A percentile compares a stretch with the other conserved stretches of the same genome.
phyloP scores from a whole-genome alignment of 768 basidiomycete genomes.

The Boletus rubescentipes region DNA sequence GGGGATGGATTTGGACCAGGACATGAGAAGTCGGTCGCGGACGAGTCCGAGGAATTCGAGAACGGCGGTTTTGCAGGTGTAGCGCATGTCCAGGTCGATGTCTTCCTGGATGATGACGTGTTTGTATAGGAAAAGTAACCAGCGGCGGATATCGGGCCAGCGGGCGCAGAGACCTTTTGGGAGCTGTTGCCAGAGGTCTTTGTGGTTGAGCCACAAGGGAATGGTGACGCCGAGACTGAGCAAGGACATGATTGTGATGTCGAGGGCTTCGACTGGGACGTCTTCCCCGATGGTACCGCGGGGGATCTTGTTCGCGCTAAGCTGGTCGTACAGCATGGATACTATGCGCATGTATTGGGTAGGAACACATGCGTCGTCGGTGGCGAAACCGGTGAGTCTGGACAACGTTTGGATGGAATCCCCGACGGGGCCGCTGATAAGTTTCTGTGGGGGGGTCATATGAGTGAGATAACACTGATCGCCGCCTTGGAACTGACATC shows the following conservation, averaged over 20 bases:
- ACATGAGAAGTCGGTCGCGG: constrained; percentile 23
- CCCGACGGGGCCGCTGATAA: constrained; percentile 13
- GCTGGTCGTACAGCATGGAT: constrained; percentile 21
- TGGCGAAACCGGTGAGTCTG: constrained; percentile 15
- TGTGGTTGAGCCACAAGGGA: constrained; percentile 23
- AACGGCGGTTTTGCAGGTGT: constrained; percentile 24
- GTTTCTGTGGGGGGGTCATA: constrained; percentile 4
- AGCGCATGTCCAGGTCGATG: constrained; percentile 10
- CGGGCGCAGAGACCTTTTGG: constrained; percentile 11
- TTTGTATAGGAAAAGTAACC: constrained; percentile 25
- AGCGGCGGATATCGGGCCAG: constrained; percentile 28
- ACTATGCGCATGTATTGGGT: constrained; percentile 25
- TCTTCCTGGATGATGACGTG: constrained; percentile 10
- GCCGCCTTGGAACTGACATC: constrained; percentile 13
- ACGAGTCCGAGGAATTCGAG: constrained; percentile 28
- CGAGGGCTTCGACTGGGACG: constrained; percentile 5
- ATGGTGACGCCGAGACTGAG: constrained; percentile 23
- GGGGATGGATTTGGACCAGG: constrained; percentile 27
- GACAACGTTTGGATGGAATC: constrained; percentile 14
- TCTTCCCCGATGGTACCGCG: constrained; percentile 4
- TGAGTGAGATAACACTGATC: not conserved
- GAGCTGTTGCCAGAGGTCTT: constrained; percentile 14
- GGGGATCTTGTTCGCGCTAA: constrained; percentile 21
- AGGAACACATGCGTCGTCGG: constrained; percentile 11
- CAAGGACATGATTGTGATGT: constrained; percentile 15